These are phyloP conservation scores for Aspergillus hancockii DNA, from an alignment of 495 filamentous ascomycete species.

Conservation along the genomic window DNA sequence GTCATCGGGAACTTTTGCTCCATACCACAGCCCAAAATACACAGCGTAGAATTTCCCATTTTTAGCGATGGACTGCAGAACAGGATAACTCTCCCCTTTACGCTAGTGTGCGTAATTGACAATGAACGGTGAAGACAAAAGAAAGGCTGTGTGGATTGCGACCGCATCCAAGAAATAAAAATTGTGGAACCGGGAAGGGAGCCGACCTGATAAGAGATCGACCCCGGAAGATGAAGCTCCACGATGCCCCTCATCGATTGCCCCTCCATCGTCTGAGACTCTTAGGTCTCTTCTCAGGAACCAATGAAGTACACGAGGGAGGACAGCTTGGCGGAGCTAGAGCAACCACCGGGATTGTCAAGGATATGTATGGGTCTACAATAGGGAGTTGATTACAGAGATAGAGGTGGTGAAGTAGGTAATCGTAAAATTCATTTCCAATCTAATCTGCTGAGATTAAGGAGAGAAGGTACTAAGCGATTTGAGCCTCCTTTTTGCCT, in stretches of 20 bases:
- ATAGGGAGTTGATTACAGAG: too few species aligned
- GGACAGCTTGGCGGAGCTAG: background rate
- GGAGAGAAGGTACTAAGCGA: conserved; percentile 12
- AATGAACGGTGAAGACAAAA: too few species aligned
- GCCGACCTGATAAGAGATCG: background rate
- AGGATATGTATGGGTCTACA: background rate
- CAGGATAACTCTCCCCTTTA: too few species aligned
- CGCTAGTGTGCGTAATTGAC: background rate
- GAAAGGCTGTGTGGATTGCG: too few species aligned
- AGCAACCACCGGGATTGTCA: too few species aligned
- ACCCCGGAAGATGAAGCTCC: background rate
- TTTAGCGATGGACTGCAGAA: too few species aligned
- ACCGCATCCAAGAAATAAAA: too few species aligned
- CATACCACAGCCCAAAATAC: conserved; percentile 41
- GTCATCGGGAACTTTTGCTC: background rate
- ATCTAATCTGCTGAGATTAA: background rate
- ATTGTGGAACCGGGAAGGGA: background rate
- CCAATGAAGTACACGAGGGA: background rate
- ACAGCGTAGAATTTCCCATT: conserved; percentile 24
- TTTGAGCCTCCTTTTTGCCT: conserved; percentile 60
- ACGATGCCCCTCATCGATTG: background rate
- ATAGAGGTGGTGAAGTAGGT: background rate
- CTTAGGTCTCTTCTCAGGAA: background rate
- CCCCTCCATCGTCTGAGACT: background rate
- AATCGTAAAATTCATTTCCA: background rate